Base-by-base conservation (phyloP, 208 protist genomes). In the Trypanosoma caninum region DNA sequence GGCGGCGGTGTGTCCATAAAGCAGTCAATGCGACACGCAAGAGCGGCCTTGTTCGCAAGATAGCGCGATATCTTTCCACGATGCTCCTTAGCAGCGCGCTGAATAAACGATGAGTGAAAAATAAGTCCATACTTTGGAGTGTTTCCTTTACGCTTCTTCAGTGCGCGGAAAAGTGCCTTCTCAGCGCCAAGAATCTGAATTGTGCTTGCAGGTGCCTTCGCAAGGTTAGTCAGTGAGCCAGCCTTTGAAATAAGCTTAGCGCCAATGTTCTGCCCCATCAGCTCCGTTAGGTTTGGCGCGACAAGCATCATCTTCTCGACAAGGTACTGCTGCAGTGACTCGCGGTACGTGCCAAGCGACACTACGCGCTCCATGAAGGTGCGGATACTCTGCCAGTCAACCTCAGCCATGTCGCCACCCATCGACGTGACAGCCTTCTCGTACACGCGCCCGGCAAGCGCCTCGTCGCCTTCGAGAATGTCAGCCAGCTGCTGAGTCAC, bases 161-260 rank as follows among this genome's bases (percentile, higher is more conserved):
- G 85, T 0, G 97, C 97, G 33, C 97, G 89, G 95, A 99, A 99
- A 23, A 99, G 91, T 6, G 98, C 98, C 90, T 99, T 99, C 82
- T 99, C 99, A 34, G 99, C 99, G 62, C 99, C 99, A 9, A 99
- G 87, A 75, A 99, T 99, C 80, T 99, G 99, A 33, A 99, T 98
- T 14, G 99, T 99, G 33, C 98, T 99, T 14, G 98, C 98, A 10
- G 99, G 99, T 66, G 98, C 89, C 90, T 99, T 99, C 69, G 98
- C 97, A 13, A 99, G 83, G 78, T 96, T 98, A 11, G 93, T 98
- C 8, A 99, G 91, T 3, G 91, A 98, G 64, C 97, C 97, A 16
- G 98, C 98, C 76, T 99, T 98, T n/a, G 93, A 87, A 67, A 99
- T 99, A 25, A 99, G 91, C 76, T 97, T 95, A 13, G 99, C 98